Evolutionary conservation across 2,329 filamentous ascomycete genomes (phyloP).

Genomic region (Aspergillus sp.): DNA sequence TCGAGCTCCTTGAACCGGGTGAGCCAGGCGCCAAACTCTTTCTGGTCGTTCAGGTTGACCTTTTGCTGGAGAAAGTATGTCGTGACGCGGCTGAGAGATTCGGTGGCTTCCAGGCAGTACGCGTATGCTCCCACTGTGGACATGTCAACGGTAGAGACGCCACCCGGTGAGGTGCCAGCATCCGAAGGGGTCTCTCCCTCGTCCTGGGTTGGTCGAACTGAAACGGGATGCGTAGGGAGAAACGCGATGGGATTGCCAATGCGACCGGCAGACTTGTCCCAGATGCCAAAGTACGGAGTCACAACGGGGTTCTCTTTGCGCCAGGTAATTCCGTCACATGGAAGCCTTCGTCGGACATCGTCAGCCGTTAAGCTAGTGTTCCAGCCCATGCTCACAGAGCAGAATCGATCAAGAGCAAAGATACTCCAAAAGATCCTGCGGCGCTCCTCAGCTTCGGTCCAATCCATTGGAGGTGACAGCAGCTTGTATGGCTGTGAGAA

Average conservation of each 20-base stretch:
- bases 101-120: conserved; percentile 54
- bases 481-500: conserved; percentile 33
- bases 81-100: conserved; percentile 52
- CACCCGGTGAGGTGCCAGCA: conserved; percentile 14
- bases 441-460: conserved; percentile 46
- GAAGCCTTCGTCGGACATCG: conserved; percentile 45
- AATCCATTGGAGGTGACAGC: conserved; percentile 35
- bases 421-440: conserved; percentile 50
- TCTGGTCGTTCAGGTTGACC: conserved; percentile 45
- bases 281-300: conserved; percentile 53
- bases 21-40: conserved; percentile 51
- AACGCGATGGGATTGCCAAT: conserved; percentile 49
- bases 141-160: conserved; percentile 36
- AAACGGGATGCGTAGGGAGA: conserved; percentile 31
- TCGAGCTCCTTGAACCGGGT: conserved; percentile 56
- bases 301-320: conserved; percentile 43
- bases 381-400: conserved; percentile 43
- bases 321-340: conserved; percentile 51
- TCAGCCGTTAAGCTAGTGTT: conserved; percentile 43
- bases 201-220: not conserved
- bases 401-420: conserved; percentile 46
- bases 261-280: conserved; percentile 46
- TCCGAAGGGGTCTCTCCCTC: conserved; percentile 1
- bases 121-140: conserved; percentile 52
- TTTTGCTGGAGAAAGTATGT: conserved; percentile 53